phyloP scores from a whole-genome alignment of 1,139 yeast species.

The Kodamaea fungicola region DNA sequence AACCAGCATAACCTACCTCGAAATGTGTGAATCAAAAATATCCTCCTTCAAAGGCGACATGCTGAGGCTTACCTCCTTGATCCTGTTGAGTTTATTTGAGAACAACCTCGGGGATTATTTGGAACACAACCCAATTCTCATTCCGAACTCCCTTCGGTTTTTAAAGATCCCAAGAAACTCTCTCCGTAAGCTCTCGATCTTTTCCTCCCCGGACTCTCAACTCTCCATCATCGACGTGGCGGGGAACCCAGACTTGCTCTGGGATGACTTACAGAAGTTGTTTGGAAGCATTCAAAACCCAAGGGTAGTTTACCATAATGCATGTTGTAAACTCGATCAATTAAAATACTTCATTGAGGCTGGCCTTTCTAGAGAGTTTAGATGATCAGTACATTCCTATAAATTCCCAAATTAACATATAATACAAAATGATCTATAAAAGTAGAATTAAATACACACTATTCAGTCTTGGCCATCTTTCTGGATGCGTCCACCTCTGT shows the following conservation, averaged over 20 bases:
- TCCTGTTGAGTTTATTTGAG: not conserved
- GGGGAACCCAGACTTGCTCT: not conserved
- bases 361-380: not conserved
- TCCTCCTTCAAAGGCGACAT: not conserved
- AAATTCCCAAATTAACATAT: conserved; percentile 1
- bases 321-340: not conserved
- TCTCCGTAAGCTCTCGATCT: not conserved
- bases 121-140: not conserved
- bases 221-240: not conserved
- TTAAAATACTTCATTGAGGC: not conserved
- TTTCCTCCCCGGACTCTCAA: not conserved
- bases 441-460: conserved; percentile 3
- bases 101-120: not conserved
- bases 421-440: conserved; percentile 5
- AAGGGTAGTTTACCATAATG: not conserved
- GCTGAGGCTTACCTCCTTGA: not conserved
- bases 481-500: conserved; percentile 8
- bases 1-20: not conserved
- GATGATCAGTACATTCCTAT: not conserved
- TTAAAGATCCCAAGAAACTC: not conserved
- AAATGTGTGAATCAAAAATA: not conserved
- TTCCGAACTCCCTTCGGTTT: not conserved
- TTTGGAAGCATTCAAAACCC: not conserved
- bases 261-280: not conserved
- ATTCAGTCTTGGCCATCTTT: conserved; percentile 12